These are phyloP conservation scores for Colletotrichum sp. DNA, from an alignment of 2,329 filamentous ascomycete genomes.

Conservation along the genomic window DNA sequence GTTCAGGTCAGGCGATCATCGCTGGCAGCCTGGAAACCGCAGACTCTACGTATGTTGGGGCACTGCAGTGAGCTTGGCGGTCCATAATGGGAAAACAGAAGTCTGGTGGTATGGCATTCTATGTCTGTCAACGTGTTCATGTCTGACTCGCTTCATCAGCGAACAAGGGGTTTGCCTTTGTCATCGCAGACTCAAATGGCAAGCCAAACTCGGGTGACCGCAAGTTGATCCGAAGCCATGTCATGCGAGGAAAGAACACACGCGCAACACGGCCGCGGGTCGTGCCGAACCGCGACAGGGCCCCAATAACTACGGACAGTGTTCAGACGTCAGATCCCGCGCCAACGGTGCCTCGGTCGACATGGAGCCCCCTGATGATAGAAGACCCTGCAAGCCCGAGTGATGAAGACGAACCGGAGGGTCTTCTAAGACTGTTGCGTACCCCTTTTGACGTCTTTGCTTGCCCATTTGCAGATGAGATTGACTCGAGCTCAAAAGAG, in stretches of 20 bases:
- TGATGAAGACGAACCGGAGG: not conserved
- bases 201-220: slow-evolving; percentile 27
- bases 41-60: not conserved
- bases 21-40: not conserved
- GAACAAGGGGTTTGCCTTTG: slow-evolving; percentile 30
- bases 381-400: not conserved
- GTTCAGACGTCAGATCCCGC: not conserved
- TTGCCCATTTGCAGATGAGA: slow-evolving; percentile 24
- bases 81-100: not conserved
- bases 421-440: not conserved
- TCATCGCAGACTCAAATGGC: slow-evolving; percentile 26
- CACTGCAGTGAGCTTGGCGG: not conserved
- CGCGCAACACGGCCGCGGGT: not conserved
- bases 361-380: not conserved
- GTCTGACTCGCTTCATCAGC: not conserved
- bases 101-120: not conserved
- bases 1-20: not conserved
- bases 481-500: not conserved
- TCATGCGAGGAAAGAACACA: slow-evolving; percentile 21
- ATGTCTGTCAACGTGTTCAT: too few relatives aligned
- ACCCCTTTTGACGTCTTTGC: slow-evolving; percentile 26
- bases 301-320: not conserved
- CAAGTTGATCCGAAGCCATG: slow-evolving; percentile 26
- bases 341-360: not conserved
- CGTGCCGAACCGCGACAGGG: not conserved